phyloP scores from a whole-genome alignment of 345 rosid genomes.

The Conringia planisiliqua region DNA sequence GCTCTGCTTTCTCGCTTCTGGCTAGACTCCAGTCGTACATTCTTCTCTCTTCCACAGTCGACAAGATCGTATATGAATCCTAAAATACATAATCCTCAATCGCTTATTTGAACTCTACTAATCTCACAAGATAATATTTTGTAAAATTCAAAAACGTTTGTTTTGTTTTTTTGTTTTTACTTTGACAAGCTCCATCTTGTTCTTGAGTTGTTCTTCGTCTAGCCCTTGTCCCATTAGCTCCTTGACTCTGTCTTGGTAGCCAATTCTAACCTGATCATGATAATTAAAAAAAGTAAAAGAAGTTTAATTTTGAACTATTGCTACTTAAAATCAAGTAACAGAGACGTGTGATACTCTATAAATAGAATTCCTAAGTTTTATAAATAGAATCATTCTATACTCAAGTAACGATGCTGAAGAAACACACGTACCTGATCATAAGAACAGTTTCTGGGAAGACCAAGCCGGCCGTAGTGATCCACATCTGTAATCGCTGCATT shows the following conservation, averaged over 20 bases:
- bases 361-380: not conserved
- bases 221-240: slow-evolving; percentile 51
- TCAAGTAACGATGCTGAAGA: too few relatives aligned
- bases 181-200: slow-evolving; percentile 49
- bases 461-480: slow-evolving; percentile 77
- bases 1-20: slow-evolving; percentile 53
- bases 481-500: slow-evolving; percentile 86
- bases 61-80: slow-evolving; percentile 71
- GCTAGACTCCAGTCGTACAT: slow-evolving; percentile 93
- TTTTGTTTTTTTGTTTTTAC: slow-evolving; percentile 18
- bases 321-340: too few relatives aligned
- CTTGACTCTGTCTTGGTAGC: slow-evolving; percentile 47
- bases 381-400: not conserved
- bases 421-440: slow-evolving; percentile 46
- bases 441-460: slow-evolving; percentile 56
- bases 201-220: slow-evolving; percentile 50
- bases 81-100: slow-evolving; percentile 5
- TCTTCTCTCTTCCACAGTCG: slow-evolving; percentile 69
- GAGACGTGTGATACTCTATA: not conserved
- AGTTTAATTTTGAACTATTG: not conserved
- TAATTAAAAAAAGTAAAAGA: not conserved
- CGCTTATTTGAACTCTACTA: not conserved
- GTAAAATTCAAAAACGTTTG: not conserved
- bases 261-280: slow-evolving; percentile 41
- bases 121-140: not conserved